Base-by-base conservation (phyloP, 2,329 filamentous ascomycete species). In the Ceratocystis ficicola region DNA sequence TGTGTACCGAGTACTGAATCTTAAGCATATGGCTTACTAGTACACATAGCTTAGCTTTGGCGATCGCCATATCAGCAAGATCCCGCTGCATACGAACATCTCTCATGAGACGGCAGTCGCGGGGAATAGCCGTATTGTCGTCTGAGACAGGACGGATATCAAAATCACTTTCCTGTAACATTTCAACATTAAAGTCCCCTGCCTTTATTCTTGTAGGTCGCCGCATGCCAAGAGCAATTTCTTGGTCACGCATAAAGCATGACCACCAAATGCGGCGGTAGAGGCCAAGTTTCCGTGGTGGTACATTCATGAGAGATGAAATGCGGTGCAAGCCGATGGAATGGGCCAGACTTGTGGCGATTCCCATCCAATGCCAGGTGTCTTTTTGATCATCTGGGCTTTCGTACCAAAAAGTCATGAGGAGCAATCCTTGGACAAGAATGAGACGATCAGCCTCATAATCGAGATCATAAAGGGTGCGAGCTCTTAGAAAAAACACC, bases 251-350 rank as follows among this genome's bases (percentile, higher is more conserved):
- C 85, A 96, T 96, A 73, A 95, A 96, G 69, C 90, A 95, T 41
- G 89, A 95, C 93, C 93, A 97, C 93, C 93, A 97, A 70, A 96
- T 94, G 64, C 92, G 83, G 77, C 95, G 96, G 89, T 92, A 95
- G 63, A 96, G 78, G 72, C 86, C 89, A 73, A 91, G 88, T 72
- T 89, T 87, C 64, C 83, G 81, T 2, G 78, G 75, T 48, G 88
- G 82, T 83, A 96, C 90, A 70, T 83, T 86, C 7, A 89, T 90
- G 66, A 86, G 87, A 22, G 77, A 78, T 1, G 91, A 90, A 71
- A 96, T 89, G 69, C 92, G 88, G 75, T 97, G 91, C 20, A 96
- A 81, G 5, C 93, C 92, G 69, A 96, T 96, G 12, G 92, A 96
- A 74, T 96, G 90, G 64, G 91, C 92, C 60, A 96, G 79, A 12